A percentile compares a stretch with the other conserved stretches of the same genome.
Evolutionary conservation across 306 rosid species (phyloP).

Genomic region (Castanopsis chinensis): DNA sequence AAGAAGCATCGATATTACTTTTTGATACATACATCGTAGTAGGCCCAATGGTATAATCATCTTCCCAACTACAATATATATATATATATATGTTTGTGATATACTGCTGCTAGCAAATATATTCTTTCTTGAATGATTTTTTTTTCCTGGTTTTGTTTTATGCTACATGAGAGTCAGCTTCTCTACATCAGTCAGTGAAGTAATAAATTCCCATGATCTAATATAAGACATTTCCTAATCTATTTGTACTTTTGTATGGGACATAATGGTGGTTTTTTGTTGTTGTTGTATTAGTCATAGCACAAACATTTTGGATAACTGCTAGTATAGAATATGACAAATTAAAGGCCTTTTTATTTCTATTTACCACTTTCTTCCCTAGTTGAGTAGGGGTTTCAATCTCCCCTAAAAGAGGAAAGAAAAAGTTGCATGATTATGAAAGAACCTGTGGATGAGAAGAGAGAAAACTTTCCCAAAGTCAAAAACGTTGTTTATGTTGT

Average conservation of each 20-base stretch:
- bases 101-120: neutral
- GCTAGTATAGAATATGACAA: constrained; percentile 38
- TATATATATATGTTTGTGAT: neutral
- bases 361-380: constrained; percentile 28
- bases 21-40: neutral
- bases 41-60: neutral
- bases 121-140: neutral
- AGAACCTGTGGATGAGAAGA: constrained; percentile 41
- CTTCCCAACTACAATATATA: no score
- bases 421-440: constrained; percentile 29
- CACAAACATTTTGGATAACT: constrained; percentile 30
- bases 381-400: constrained; percentile 40
- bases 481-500: constrained; percentile 32
- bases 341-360: neutral
- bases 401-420: constrained; percentile 29
- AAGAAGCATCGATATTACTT: neutral
- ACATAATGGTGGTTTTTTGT: neutral
- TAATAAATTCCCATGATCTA: neutral
- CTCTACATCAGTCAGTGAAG: neutral
- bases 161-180: neutral
- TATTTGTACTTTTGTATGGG: constrained; percentile 12
- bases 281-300: neutral
- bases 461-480: constrained; percentile 35
- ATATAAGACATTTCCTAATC: neutral
- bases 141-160: neutral